phyloP scores from a whole-genome alignment of 2,329 filamentous ascomycete genomes.

The Penicillium sp. region DNA sequence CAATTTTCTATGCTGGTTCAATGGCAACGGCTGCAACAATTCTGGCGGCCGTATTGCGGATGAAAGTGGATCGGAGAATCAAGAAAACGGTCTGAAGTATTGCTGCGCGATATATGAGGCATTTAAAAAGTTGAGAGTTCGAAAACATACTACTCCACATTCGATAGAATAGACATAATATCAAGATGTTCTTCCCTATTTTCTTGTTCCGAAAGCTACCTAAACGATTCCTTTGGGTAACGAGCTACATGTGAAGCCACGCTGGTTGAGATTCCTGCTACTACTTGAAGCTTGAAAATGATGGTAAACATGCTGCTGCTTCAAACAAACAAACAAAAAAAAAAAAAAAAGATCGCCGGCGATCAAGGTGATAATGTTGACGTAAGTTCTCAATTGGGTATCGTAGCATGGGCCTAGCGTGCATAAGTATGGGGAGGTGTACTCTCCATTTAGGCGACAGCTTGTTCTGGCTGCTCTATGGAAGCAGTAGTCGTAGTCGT shows the following conservation, averaged over 20 bases:
- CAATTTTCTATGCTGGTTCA: constrained; percentile 65
- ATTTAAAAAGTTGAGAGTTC: neutral
- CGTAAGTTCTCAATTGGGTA: neutral
- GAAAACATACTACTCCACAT: neutral
- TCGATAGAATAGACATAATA: neutral
- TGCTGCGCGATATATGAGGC: neutral
- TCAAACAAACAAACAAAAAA: too few relatives aligned
- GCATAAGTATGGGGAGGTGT: neutral
- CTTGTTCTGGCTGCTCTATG: neutral
- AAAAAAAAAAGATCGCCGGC: neutral
- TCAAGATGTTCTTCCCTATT: neutral
- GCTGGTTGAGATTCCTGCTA: neutral
- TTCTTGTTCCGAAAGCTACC: neutral
- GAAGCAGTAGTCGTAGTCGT: neutral
- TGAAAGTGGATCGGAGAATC: constrained; percentile 22
- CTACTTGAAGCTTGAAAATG: neutral
- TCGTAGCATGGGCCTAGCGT: neutral
- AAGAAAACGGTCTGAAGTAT: constrained; percentile 21
- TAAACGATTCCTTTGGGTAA: neutral
- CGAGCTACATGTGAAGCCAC: neutral
- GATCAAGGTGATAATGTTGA: neutral
- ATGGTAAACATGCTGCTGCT: neutral
- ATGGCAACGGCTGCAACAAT: constrained; percentile 53
- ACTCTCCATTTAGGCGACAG: neutral
- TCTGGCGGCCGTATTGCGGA: constrained; percentile 18